Conservation (phyloP, 768 basidiomycete species). For the Crucibulum laeve region DNA sequence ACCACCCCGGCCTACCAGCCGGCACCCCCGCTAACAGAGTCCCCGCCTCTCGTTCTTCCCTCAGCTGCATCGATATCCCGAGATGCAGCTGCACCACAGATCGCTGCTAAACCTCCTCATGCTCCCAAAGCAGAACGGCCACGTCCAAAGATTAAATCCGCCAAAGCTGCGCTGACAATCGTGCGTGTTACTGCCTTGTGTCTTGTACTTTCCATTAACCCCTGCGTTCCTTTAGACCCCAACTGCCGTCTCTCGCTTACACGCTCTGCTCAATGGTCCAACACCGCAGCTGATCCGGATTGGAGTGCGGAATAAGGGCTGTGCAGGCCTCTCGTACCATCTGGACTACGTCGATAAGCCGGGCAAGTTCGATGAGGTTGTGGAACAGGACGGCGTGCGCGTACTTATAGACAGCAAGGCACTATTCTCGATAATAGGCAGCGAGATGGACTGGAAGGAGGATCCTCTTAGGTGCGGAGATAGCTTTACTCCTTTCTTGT, state of each 20-base stretch:
- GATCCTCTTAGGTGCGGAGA: conserved; percentile 74
- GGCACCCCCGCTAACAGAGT: conserved; percentile 29
- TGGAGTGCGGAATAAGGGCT: conserved; percentile 96
- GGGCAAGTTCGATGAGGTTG: conserved; percentile 92
- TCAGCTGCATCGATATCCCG: conserved; percentile 40
- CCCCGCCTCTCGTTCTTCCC: conserved; percentile 51
- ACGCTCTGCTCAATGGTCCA: conserved; percentile 70
- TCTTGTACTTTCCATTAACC: conserved; percentile 3
- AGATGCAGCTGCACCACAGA: conserved; percentile 67
- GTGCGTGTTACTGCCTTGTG: conserved; percentile 33
- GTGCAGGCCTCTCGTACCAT: conserved; percentile 84
- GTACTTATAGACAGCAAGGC: conserved; percentile 97
- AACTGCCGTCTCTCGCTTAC: conserved; percentile 68
- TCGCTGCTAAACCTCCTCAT: conserved; percentile 68
- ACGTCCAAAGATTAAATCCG: conserved; percentile 61
- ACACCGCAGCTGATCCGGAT: conserved; percentile 92
- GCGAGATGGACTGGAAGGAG: conserved; percentile 99
- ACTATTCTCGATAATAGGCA: conserved; percentile 95
- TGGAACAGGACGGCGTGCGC: conserved; percentile 90
- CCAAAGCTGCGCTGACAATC: conserved; percentile 75
- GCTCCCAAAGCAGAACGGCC: conserved; percentile 60
- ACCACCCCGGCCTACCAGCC: conserved; percentile 23
- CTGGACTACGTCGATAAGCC: conserved; percentile 92
- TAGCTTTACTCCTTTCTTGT: neutral
- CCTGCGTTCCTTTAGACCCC: conserved; percentile 55